These are phyloP conservation scores for Alnus rubra DNA, from an alignment of 306 rosid genomes.

Conservation along the genomic window DNA sequence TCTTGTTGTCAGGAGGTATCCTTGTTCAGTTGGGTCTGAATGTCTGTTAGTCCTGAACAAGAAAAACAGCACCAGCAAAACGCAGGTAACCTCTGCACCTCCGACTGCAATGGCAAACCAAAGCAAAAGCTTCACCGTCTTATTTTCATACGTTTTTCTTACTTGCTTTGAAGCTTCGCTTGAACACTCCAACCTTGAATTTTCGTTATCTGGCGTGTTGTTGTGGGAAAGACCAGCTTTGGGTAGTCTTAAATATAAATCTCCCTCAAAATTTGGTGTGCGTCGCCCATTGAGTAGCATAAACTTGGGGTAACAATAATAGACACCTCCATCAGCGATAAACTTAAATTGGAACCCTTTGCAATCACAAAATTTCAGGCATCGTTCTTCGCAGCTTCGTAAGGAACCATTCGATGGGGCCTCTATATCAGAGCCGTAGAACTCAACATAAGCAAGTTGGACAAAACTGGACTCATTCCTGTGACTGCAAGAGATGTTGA, in stretches of 20 bases:
- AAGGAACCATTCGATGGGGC: conserved; percentile 26
- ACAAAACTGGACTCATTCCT: conserved; percentile 32
- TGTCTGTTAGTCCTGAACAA: neutral
- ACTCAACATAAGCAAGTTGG: conserved; percentile 37
- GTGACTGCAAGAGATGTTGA: conserved; percentile 25
- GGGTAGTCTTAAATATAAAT: conserved; percentile 34
- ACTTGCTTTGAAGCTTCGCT: neutral
- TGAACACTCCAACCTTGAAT: conserved; percentile 5
- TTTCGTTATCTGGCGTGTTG: neutral
- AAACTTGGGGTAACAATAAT: conserved; percentile 43
- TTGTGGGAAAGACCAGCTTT: neutral
- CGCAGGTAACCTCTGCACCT: conserved; percentile 29
- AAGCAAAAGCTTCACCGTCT: conserved; percentile 18
- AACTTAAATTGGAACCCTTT: conserved; percentile 45
- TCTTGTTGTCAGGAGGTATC: conserved; percentile 29
- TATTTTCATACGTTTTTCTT: conserved; percentile 16
- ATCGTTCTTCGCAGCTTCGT: conserved; percentile 36
- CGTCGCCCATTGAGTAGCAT: conserved; percentile 28
- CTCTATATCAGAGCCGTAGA: conserved; percentile 45
- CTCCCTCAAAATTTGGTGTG: conserved; percentile 22
- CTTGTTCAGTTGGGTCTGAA: conserved; percentile 1
- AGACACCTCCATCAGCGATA: neutral
- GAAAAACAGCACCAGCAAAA: conserved; percentile 17
- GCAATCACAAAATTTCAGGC: conserved; percentile 47
- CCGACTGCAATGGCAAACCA: conserved; percentile 36